Conservation (phyloP, 148 eudicot species). For the Suaeda aralocaspica region DNA sequence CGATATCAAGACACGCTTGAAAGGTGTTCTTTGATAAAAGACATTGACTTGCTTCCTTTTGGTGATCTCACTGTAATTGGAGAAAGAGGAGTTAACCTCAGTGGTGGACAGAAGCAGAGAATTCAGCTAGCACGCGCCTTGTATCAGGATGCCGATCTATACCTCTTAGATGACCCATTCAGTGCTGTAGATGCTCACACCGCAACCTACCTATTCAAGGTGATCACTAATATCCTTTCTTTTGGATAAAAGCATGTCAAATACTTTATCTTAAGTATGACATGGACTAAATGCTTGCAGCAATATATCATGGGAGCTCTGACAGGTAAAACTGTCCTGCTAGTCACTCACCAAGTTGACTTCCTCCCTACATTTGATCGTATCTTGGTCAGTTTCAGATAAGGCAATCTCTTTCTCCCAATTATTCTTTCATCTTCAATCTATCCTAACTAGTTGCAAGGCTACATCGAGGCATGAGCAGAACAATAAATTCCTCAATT, state of each 20-base stretch:
- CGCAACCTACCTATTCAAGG: conserved; percentile 52
- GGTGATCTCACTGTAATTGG: conserved; percentile 58
- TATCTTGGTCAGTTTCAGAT: conserved; percentile 38
- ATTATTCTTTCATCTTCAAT: neutral
- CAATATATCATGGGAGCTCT: conserved; percentile 62
- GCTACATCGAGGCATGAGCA: too few species aligned
- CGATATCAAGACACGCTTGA: conserved; percentile 41
- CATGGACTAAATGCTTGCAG: conserved; percentile 28
- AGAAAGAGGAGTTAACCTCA: conserved; percentile 63
- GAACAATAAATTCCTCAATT: too few species aligned
- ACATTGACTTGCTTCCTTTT: conserved; percentile 44
- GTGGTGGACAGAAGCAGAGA: conserved; percentile 68
- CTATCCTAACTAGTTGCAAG: neutral
- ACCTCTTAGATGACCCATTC: conserved; percentile 69
- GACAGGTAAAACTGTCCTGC: conserved; percentile 44
- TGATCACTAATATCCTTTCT: conserved; percentile 1
- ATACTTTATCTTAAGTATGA: conserved; percentile 1
- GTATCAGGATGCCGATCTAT: conserved; percentile 59
- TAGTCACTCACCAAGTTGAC: conserved; percentile 69
- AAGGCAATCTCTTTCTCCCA: neutral
- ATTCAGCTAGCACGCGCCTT: conserved; percentile 63
- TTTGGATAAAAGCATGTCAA: neutral
- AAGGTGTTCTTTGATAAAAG: conserved; percentile 45
- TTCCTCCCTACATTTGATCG: conserved; percentile 55
- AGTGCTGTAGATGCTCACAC: conserved; percentile 84